phyloP scores from a whole-genome alignment of 345 rosid genomes.

The Salix viminalis region DNA sequence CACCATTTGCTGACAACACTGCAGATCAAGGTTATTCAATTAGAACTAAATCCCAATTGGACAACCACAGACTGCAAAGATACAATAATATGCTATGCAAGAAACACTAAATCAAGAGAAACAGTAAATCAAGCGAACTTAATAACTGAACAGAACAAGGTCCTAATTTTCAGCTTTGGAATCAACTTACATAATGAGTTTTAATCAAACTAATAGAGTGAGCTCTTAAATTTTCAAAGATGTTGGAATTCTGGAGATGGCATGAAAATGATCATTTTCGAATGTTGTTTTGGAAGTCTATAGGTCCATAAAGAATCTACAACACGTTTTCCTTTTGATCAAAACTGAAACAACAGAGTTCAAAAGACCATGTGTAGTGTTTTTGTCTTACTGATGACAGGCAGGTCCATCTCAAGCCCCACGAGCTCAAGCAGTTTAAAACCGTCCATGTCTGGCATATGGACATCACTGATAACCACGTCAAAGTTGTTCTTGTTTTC shows the following conservation, averaged over 20 bases:
- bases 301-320: neutral
- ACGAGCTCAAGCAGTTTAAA: constrained; percentile 76
- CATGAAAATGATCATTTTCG: neutral
- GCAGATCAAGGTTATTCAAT: neutral
- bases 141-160: neutral
- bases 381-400: constrained; percentile 61
- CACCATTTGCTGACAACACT: constrained; percentile 35
- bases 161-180: neutral
- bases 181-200: neutral
- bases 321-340: neutral
- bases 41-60: neutral
- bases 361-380: constrained; percentile 1
- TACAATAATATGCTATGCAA: neutral
- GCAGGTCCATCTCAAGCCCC: constrained; percentile 83
- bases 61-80: neutral
- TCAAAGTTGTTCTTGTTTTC: constrained; percentile 69
- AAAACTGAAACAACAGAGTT: neutral
- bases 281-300: neutral
- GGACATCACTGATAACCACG: constrained; percentile 71
- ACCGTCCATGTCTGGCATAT: constrained; percentile 88
- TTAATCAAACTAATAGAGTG: neutral
- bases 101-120: neutral
- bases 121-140: neutral
- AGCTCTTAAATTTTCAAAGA: neutral
- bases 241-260: neutral